Evolutionary conservation across 2,329 filamentous ascomycete species (phyloP), one percentile per base, ranked within the genome.

Genomic region (Podosphaera fusca): DNA sequence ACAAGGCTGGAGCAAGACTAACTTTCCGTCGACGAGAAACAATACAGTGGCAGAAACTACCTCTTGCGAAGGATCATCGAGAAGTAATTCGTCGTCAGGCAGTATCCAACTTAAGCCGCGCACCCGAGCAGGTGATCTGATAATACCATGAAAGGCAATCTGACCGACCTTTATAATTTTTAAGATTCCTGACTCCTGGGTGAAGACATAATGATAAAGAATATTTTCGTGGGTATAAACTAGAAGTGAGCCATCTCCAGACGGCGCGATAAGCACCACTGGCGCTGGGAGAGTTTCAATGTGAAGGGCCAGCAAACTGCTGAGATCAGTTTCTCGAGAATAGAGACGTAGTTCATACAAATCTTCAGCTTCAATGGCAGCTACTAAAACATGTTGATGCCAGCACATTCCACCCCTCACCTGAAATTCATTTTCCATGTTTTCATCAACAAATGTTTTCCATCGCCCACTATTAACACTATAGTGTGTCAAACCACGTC

Each of bases 191-290:
- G 78, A 75, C 30, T 80, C 75, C 0, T 81, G 77, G 0, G 85
- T 81, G 61, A 98, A 90, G 59, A 98, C 81, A 68, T 88, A 98
- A 68, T 98, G 92, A 66, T 95, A 92, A 14, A 98, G 76, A 9
- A 94, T 77, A 68, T 98, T 98, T 67, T 96, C 90, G 67, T 95
- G 89, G 0, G 92, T 98, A 69, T 98, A 98, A 9, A 95, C 90
- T 36, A 98, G 77, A 34, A 98, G 75, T 0, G 92, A 96, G 69
- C 98, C 92, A 63, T 94, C 86, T 42, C 90, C 92, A 1, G 89
- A 92, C 0, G 85, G 82, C 0, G 89, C 85, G 56, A 95, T 82
- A 50, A 95, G 78, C 14, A 96, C 88, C n/a, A 94, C 85, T 1
- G 92, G 86, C 2, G 88, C 82, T 5, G 85, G 81, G 58, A 98